A percentile compares a stretch with the other conserved stretches of the same genome.
Conservation (phyloP, 2,329 filamentous ascomycete genomes). For the Juglanconis juglandina region DNA sequence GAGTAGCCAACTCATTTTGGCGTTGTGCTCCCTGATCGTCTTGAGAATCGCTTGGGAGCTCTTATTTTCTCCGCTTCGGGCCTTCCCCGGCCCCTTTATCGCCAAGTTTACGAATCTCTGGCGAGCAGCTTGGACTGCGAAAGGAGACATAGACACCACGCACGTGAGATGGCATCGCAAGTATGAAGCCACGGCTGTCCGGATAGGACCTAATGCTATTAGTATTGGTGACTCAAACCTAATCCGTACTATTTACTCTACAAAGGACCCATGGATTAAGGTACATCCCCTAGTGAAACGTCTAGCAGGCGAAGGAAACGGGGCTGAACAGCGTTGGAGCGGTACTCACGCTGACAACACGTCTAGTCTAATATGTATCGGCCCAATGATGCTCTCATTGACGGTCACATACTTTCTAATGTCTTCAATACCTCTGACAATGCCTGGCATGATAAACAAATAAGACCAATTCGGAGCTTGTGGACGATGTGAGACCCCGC, state of each 20-base stretch:
- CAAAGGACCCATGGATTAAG: constrained; percentile 6
- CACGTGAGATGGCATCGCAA: constrained; percentile 9
- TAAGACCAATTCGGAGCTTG: constrained; percentile 11
- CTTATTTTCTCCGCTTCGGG: neutral
- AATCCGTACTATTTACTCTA: constrained; percentile 12
- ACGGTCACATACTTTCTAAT: constrained; percentile 8
- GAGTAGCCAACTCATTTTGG: neutral
- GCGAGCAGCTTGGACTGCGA: constrained; percentile 5
- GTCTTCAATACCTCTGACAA: constrained; percentile 10
- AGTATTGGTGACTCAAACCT: constrained; percentile 9
- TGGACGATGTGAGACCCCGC: constrained; percentile 6
- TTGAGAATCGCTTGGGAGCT: neutral
- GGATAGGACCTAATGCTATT: constrained; percentile 8
- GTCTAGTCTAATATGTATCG: constrained; percentile 10
- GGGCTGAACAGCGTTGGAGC: no score
- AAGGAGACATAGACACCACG: constrained; percentile 8
- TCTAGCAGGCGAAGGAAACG: no score
- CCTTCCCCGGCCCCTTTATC: constrained; percentile 5
- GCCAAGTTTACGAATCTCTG: constrained; percentile 8
- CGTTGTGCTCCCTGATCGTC: neutral
- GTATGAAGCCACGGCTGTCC: constrained; percentile 7
- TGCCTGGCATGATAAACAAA: constrained; percentile 9
- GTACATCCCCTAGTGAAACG: neutral
- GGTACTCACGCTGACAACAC: neutral
- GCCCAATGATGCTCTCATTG: constrained; percentile 5